Evolutionary conservation across 2,329 filamentous ascomycete species (phyloP).

Genomic region (Grosmannia huntii): DNA sequence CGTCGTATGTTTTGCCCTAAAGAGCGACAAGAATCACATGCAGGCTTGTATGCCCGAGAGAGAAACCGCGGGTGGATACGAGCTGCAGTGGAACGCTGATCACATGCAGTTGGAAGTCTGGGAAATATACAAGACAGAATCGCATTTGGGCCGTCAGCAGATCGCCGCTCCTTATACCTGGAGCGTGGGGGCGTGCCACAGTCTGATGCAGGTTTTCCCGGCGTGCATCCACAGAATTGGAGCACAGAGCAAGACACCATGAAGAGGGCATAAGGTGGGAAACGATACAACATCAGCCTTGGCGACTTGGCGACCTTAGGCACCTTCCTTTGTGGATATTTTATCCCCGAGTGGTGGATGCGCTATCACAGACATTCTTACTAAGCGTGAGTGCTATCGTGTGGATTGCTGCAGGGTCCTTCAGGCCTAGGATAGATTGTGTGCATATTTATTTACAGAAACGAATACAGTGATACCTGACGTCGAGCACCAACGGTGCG

Average conservation of each 20-base stretch:
- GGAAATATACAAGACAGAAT: background rate
- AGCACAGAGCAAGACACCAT: background rate
- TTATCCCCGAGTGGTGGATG: background rate
- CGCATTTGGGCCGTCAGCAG: background rate
- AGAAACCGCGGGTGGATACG: background rate
- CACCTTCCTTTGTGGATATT: background rate
- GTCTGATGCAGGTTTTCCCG: too few relatives aligned
- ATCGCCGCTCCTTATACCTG: background rate
- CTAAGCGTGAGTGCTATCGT: too few relatives aligned
- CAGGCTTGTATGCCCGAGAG: background rate
- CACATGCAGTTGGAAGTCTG: background rate
- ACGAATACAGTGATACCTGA: too few relatives aligned
- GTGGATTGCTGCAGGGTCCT: too few relatives aligned
- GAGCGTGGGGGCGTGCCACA: background rate
- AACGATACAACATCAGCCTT: background rate
- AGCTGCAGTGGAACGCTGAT: background rate
- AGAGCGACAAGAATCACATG: too few relatives aligned
- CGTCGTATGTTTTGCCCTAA: background rate
- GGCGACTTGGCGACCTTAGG: background rate
- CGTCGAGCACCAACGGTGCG: too few relatives aligned
- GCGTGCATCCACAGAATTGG: background rate
- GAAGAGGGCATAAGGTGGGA: background rate
- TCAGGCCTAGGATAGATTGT: too few relatives aligned
- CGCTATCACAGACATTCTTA: background rate
- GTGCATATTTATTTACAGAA: too few relatives aligned